phyloP scores from a whole-genome alignment of 192 early-diverging fungal genomes.

The Phycomyces blakesleeanus region DNA sequence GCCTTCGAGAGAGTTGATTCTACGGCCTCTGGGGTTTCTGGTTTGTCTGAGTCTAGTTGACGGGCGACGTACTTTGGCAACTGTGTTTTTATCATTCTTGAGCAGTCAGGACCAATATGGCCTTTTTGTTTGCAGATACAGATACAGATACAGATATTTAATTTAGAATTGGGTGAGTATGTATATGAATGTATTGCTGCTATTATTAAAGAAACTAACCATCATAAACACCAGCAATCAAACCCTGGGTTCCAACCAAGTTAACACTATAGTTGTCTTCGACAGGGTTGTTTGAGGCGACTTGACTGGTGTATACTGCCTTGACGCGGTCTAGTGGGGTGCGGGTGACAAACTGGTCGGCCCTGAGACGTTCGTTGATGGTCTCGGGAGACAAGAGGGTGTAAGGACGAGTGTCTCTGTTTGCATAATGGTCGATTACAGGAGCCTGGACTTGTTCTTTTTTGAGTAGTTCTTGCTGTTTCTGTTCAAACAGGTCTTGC shows the following conservation, averaged over 20 bases:
- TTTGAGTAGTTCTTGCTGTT: neutral
- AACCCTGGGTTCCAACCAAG: constrained; percentile 32
- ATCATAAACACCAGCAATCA: constrained; percentile 54
- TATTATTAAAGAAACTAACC: constrained; percentile 19
- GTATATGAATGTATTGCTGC: neutral
- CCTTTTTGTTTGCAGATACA: no score
- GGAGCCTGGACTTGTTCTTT: neutral
- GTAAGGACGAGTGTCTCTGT: constrained; percentile 17
- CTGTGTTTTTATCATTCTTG: constrained; percentile 41
- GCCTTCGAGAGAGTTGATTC: constrained; percentile 40
- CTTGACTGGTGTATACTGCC: constrained; percentile 43
- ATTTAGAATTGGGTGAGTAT: no score
- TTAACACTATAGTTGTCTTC: constrained; percentile 47
- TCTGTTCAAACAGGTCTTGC: neutral
- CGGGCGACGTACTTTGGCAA: constrained; percentile 43
- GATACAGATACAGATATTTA: no score
- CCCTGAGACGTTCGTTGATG: constrained; percentile 19
- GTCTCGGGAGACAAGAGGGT: constrained; percentile 13
- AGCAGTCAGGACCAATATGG: constrained; percentile 49
- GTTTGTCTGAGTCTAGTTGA: constrained; percentile 30
- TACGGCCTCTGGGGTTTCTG: constrained; percentile 31
- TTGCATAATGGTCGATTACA: neutral
- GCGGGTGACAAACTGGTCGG: constrained; percentile 22
- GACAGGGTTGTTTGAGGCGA: constrained; percentile 49
- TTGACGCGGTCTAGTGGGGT: constrained; percentile 27